Conservation (phyloP, 495 filamentous ascomycete species). For the Daldinia caldariorum region DNA sequence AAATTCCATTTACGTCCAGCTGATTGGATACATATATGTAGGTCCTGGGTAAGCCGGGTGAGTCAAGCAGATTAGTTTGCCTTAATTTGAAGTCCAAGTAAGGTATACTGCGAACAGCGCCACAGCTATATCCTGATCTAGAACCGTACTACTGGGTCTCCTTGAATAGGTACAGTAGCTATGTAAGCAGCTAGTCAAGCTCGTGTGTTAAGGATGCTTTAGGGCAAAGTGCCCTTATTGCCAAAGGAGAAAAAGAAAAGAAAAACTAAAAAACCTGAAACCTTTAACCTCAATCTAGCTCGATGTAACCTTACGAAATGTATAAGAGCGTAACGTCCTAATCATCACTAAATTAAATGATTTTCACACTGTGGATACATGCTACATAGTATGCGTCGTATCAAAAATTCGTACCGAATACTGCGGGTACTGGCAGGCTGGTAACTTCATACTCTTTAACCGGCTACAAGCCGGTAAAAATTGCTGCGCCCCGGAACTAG, state of each 20-base stretch:
- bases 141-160: not conserved
- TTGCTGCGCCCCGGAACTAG: conserved; percentile 53
- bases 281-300: not conserved
- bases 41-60: not conserved
- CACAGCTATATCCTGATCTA: conserved; percentile 1
- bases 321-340: not conserved
- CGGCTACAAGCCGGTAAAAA: conserved; percentile 49
- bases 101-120: not conserved
- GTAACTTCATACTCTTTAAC: conserved; percentile 41
- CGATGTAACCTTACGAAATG: not conserved
- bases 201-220: not conserved
- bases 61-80: conserved; percentile 1
- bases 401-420: conserved; percentile 37
- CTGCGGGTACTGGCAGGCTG: conserved; percentile 36
- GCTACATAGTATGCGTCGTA: conserved; percentile 44
- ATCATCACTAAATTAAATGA: not conserved
- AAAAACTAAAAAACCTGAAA: not conserved
- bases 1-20: not conserved
- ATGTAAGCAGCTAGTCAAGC: not conserved
- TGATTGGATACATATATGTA: not conserved
- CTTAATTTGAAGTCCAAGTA: not conserved
- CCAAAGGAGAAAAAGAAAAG: not conserved
- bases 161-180: not conserved
- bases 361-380: not conserved
- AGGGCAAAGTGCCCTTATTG: not conserved